Evolutionary conservation across 2,329 filamentous ascomycete species (phyloP).

Genomic region (Hymenoscyphus salicellus): DNA sequence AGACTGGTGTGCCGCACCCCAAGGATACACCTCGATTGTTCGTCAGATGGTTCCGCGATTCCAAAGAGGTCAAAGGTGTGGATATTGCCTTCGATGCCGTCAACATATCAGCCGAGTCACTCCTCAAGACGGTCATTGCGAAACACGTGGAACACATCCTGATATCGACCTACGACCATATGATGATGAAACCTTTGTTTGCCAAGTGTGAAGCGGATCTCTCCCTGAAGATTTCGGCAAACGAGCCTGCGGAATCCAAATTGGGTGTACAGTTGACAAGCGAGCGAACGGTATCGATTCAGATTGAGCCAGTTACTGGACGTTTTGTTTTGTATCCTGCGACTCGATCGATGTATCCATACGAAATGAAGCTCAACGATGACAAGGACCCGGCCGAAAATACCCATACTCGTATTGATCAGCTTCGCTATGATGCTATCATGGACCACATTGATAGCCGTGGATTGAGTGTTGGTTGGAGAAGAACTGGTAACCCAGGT

Average conservation of each 20-base stretch:
- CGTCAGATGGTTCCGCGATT: constrained; percentile 81
- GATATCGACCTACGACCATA: constrained; percentile 58
- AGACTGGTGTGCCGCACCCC: constrained; percentile 41
- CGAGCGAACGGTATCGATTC: constrained; percentile 57
- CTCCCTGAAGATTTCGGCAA: constrained; percentile 53
- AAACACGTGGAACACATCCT: constrained; percentile 72
- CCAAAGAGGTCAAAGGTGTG: constrained; percentile 68
- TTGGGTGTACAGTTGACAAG: constrained; percentile 68
- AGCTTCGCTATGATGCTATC: constrained; percentile 58
- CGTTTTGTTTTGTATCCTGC: constrained; percentile 67
- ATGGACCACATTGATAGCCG: constrained; percentile 60
- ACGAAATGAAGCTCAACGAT: constrained; percentile 64
- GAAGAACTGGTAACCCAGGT: constrained; percentile 40
- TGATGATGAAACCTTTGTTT: constrained; percentile 61
- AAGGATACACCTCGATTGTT: constrained; percentile 54
- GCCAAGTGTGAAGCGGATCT: constrained; percentile 57
- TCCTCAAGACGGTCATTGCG: constrained; percentile 72
- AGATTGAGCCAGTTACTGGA: constrained; percentile 78
- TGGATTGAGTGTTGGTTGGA: constrained; percentile 65
- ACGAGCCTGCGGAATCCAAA: constrained; percentile 63
- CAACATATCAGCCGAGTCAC: constrained; percentile 67
- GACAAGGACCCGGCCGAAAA: constrained; percentile 55
- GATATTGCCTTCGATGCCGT: constrained; percentile 65
- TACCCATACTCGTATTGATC: constrained; percentile 56
- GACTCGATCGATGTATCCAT: constrained; percentile 52